Evolutionary conservation across 192 early-diverging fungal genomes (phyloP).

Genomic region (Gryganskiella cystojenkinii): DNA sequence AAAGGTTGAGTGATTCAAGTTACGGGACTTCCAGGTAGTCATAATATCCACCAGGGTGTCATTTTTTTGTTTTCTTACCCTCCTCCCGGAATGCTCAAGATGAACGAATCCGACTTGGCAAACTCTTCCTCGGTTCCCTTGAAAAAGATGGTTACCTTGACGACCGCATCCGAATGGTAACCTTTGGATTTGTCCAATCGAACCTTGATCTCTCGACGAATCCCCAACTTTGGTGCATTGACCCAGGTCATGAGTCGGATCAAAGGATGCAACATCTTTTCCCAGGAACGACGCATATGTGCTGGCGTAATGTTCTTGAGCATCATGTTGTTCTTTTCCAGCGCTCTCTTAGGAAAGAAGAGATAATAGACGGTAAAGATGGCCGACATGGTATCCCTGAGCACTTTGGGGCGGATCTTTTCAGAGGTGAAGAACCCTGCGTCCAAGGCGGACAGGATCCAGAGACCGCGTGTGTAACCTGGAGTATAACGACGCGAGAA

Average conservation of each 20-base stretch:
- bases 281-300: conserved; percentile 92
- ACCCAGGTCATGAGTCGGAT: conserved; percentile 62
- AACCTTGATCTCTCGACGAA: conserved; percentile 40
- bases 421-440: conserved; percentile 95
- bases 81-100: conserved; percentile 82
- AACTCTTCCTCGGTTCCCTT: conserved; percentile 55
- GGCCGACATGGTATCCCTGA: conserved; percentile 81
- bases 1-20: background rate
- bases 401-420: conserved; percentile 74
- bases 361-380: conserved; percentile 87
- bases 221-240: conserved; percentile 51
- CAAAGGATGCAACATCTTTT: conserved; percentile 82
- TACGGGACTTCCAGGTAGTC: background rate
- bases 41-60: background rate
- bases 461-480: conserved; percentile 91
- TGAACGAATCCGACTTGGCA: conserved; percentile 49
- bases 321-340: conserved; percentile 85
- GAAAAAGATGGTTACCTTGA: conserved; percentile 67
- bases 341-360: conserved; percentile 83
- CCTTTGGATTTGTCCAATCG: conserved; percentile 35
- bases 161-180: conserved; percentile 31
- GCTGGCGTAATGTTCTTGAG: conserved; percentile 82
- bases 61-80: conserved; percentile 57
- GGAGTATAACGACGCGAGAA: conserved; percentile 78
- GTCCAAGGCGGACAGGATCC: conserved; percentile 91